A percentile compares a stretch with the other conserved stretches of the same genome.
Evolutionary conservation across 768 basidiomycete genomes (phyloP).

Genomic region (Fibroporia radiculosa): DNA sequence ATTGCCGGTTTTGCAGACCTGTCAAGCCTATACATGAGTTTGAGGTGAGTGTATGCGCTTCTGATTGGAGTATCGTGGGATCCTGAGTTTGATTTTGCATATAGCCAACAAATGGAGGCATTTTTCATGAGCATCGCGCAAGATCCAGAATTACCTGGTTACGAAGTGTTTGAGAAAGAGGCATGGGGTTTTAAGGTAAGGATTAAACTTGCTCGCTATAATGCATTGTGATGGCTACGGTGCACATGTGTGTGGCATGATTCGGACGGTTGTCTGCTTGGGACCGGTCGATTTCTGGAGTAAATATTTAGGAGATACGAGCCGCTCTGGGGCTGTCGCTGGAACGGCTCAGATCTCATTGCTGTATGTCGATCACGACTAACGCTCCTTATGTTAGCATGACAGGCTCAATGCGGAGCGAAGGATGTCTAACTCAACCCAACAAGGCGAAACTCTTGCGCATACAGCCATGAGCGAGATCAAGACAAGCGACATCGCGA

Average conservation of each 20-base stretch:
- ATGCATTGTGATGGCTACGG: background rate
- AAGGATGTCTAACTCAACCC: slow-evolving; percentile 39
- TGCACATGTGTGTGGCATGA: too few species aligned
- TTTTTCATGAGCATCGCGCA: slow-evolving; percentile 65
- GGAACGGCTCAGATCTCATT: too few species aligned
- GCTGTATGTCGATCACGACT: too few species aligned
- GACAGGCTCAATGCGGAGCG: slow-evolving; percentile 70
- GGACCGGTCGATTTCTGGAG: too few species aligned
- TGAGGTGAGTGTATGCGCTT: slow-evolving; percentile 24
- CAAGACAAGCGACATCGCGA: slow-evolving; percentile 72
- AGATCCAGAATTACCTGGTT: slow-evolving; percentile 39
- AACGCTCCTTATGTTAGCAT: too few species aligned
- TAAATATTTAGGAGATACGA: too few species aligned
- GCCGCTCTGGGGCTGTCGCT: too few species aligned
- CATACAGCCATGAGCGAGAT: slow-evolving; percentile 29
- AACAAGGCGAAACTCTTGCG: slow-evolving; percentile 21
- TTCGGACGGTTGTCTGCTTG: too few species aligned
- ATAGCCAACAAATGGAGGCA: slow-evolving; percentile 66
- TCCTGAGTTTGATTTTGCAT: background rate
- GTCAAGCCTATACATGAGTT: slow-evolving; percentile 64
- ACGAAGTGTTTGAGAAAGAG: slow-evolving; percentile 67
- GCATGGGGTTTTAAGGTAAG: slow-evolving; percentile 72
- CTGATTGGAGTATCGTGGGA: background rate
- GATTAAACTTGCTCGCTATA: background rate
- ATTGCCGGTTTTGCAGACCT: slow-evolving; percentile 82